Percentiles rank a stretch among this genome's conserved stretches.
Evolutionary conservation across 2,329 filamentous ascomycete genomes (phyloP).

Genomic region (Sclerotinia borealis): DNA sequence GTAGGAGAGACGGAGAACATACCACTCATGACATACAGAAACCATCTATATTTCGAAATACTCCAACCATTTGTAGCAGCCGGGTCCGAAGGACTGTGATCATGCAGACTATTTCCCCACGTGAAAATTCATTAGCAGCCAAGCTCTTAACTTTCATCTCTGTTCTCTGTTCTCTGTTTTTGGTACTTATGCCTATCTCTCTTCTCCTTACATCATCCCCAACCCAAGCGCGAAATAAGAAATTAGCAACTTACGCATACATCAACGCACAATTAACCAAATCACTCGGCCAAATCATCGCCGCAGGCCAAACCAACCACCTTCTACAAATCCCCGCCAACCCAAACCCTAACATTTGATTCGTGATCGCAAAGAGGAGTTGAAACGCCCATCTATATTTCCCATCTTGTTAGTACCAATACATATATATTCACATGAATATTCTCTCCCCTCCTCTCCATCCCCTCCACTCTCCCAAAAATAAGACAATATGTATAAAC

Average conservation of each 20-base stretch:
- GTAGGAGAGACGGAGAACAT: too few relatives aligned
- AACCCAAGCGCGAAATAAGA: background rate
- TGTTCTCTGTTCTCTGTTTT: background rate
- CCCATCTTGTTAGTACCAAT: too few relatives aligned
- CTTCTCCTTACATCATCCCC: too few relatives aligned
- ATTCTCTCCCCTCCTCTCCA: background rate
- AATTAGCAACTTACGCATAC: slow-evolving; percentile 35
- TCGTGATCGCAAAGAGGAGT: slow-evolving; percentile 53
- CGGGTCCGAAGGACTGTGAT: slow-evolving; percentile 47
- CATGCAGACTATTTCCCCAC: slow-evolving; percentile 44
- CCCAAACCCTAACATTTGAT: slow-evolving; percentile 57
- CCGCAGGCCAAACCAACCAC: slow-evolving; percentile 52
- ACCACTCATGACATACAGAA: slow-evolving; percentile 38
- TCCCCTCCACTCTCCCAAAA: background rate
- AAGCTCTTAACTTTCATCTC: background rate
- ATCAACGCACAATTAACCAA: slow-evolving; percentile 45
- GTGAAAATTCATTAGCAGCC: background rate
- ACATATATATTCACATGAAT: background rate
- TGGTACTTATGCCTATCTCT: too few relatives aligned
- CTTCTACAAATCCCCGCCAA: slow-evolving; percentile 53
- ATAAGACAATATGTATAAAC: too few relatives aligned
- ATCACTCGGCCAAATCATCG: slow-evolving; percentile 60
- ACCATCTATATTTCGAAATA: slow-evolving; percentile 38
- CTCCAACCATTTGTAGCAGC: slow-evolving; percentile 42
- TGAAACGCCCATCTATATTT: slow-evolving; percentile 39